Percentiles rank a stretch among this genome's conserved stretches.
Conservation (phyloP, 2,329 filamentous ascomycete genomes). For the Chrysoporthe puriensis region DNA sequence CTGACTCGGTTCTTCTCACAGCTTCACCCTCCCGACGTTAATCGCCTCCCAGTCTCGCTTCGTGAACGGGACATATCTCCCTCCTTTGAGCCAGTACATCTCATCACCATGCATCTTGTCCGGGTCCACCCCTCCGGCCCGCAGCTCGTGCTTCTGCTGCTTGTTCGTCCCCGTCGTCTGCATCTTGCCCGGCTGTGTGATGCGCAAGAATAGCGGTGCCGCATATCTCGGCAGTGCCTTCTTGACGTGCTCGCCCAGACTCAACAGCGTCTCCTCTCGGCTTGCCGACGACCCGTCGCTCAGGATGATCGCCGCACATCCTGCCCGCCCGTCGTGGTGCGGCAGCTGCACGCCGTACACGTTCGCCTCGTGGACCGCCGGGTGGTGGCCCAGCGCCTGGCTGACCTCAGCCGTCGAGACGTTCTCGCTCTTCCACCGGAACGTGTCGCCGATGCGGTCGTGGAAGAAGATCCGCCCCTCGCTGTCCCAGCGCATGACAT, state of each 20-base stretch:
- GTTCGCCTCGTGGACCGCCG: constrained; percentile 74
- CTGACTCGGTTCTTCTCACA: constrained; percentile 49
- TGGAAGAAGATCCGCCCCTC: constrained; percentile 79
- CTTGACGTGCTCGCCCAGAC: constrained; percentile 63
- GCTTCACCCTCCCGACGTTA: constrained; percentile 68
- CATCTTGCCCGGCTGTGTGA: constrained; percentile 59
- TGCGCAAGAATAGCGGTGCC: constrained; percentile 75
- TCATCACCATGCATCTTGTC: constrained; percentile 51
- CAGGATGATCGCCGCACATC: constrained; percentile 61
- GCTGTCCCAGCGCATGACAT: constrained; percentile 71
- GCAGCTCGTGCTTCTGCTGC: constrained; percentile 77
- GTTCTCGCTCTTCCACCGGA: constrained; percentile 83
- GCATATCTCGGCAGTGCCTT: constrained; percentile 72
- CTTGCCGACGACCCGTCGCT: constrained; percentile 46
- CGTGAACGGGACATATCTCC: constrained; percentile 70
- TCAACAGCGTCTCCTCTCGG: constrained; percentile 50
- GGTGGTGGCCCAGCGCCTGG: constrained; percentile 71
- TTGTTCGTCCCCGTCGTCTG: constrained; percentile 85
- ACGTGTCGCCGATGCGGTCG: constrained; percentile 79
- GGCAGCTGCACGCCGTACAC: constrained; percentile 84
- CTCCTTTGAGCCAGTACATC: constrained; percentile 67
- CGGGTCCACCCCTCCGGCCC: constrained; percentile 76
- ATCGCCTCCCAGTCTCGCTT: constrained; percentile 70
- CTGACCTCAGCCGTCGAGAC: constrained; percentile 82
- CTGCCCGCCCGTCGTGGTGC: constrained; percentile 80